These are phyloP conservation scores for Neonectria coccinea DNA, from an alignment of 2,329 filamentous ascomycete genomes.

Conservation along the genomic window DNA sequence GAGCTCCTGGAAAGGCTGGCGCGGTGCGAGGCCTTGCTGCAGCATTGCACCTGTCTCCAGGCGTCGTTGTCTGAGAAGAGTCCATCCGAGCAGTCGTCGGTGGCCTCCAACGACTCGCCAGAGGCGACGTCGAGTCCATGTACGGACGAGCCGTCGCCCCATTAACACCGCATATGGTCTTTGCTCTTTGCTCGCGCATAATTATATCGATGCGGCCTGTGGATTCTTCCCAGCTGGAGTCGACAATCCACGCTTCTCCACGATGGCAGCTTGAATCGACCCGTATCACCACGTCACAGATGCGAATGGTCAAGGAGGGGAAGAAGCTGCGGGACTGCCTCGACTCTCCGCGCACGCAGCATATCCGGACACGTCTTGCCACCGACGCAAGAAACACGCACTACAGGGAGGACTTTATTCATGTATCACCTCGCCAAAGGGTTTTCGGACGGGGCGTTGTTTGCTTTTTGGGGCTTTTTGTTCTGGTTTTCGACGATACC, in stretches of 20 bases:
- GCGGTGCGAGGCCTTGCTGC: slow-evolving; percentile 42
- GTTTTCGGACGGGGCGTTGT: slow-evolving; percentile 10
- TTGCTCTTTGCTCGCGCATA: neutral
- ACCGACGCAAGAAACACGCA: slow-evolving; percentile 2
- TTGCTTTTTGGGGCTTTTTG: slow-evolving; percentile 2
- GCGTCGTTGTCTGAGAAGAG: slow-evolving; percentile 34
- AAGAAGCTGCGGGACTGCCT: slow-evolving; percentile 1
- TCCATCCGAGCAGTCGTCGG: slow-evolving; percentile 24
- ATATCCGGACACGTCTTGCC: neutral
- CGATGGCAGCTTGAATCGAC: neutral
- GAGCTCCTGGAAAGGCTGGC: slow-evolving; percentile 45
- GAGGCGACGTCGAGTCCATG: slow-evolving; percentile 24
- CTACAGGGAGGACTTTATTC: slow-evolving; percentile 7
- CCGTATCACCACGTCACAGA: neutral
- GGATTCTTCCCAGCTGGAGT: neutral
- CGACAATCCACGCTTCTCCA: neutral
- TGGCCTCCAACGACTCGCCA: slow-evolving; percentile 20
- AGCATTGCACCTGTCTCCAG: slow-evolving; percentile 42
- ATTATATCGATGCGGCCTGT: neutral
- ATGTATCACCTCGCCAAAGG: neutral
- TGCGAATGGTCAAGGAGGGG: neutral
- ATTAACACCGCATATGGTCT: slow-evolving; percentile 10
- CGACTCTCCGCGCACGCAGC: neutral
- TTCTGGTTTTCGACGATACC: slow-evolving; percentile 22
- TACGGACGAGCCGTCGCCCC: slow-evolving; percentile 3